Evolutionary conservation across 805 yeast species (phyloP), one percentile per base, ranked within the genome.

Genomic region (Metschnikowia hibisci): DNA sequence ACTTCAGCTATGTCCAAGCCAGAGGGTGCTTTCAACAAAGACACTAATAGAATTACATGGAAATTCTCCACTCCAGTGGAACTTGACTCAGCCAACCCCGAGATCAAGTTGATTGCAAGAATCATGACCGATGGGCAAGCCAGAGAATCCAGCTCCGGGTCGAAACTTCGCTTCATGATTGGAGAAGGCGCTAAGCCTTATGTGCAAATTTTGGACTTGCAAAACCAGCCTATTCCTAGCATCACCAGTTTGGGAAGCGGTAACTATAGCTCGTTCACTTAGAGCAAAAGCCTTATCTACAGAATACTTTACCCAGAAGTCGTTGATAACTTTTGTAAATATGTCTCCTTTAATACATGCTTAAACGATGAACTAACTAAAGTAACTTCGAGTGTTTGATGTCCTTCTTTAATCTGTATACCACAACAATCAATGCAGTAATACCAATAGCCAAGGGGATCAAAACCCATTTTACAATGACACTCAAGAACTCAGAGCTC

Each of bases 21-120:
- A 4, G 82, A 85, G 43, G 98, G 97, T 44, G 79, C 95, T 1
- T 91, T 89, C 72, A 87, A 84, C 64, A 84, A 80, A 57, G 97
- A 89, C 41, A 82, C 80, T 58, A 83, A 80, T 53, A 78, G 97
- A 64, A 82, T 93, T 45, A 83, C 93, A 0, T 90, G 97, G 96
- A 78, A 84, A 59, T 80, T 81, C 53, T 48, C 54, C 23, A 49
- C 63, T 8, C 73, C 78, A 3, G 50, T 77, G 29, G 54, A 50
- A 5, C 69, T 78, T 45, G 46, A 42, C 26, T 89, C 84, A 51
- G 7, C 41, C 9, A 27, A 32, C 25, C 43, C 50, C 3, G 56
- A 54, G 33, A 82, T 83, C 54, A 80, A 84, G 55, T 72, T 90
- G 34, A 81, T 91, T 57, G 96, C 95, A 13, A 81, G 96, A 64